Conservation (phyloP, 306 rosid genomes). For the Pyrus pyrifolia region DNA sequence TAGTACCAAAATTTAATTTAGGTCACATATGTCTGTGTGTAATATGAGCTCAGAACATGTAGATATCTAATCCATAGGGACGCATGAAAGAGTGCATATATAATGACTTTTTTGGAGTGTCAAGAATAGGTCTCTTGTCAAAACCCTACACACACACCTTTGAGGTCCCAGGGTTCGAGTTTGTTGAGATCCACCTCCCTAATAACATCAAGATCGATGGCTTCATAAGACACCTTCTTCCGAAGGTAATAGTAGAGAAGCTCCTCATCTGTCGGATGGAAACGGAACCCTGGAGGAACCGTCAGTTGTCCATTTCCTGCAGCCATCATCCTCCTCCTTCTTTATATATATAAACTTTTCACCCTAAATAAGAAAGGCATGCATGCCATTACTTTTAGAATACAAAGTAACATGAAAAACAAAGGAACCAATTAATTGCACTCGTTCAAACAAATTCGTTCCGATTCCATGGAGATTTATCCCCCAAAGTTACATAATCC, state of each 20-base stretch:
- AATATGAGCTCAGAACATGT: background rate
- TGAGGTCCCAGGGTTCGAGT: conserved; percentile 99
- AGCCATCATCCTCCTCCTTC: conserved; percentile 41
- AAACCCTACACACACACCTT: conserved; percentile 37
- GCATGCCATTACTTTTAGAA: background rate
- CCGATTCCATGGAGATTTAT: background rate
- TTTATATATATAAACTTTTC: background rate
- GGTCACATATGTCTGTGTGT: background rate
- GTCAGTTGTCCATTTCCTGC: conserved; percentile 62
- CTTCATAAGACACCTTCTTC: conserved; percentile 91
- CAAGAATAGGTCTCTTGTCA: background rate
- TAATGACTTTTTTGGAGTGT: background rate
- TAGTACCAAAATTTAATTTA: background rate
- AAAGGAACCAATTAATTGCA: background rate
- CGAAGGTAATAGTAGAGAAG: conserved; percentile 92
- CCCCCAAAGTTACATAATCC: background rate
- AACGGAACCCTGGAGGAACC: conserved; percentile 95
- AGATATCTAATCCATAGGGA: background rate
- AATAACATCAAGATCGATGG: conserved; percentile 92
- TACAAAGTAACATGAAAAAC: background rate
- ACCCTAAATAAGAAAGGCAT: background rate
- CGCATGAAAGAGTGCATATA: background rate
- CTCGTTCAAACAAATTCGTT: background rate
- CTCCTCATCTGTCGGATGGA: conserved; percentile 97
- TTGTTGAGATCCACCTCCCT: conserved; percentile 90